A percentile compares a stretch with the other conserved stretches of the same genome.
Conservation (phyloP, 306 rosid species). For the Cicer chorassanicum region DNA sequence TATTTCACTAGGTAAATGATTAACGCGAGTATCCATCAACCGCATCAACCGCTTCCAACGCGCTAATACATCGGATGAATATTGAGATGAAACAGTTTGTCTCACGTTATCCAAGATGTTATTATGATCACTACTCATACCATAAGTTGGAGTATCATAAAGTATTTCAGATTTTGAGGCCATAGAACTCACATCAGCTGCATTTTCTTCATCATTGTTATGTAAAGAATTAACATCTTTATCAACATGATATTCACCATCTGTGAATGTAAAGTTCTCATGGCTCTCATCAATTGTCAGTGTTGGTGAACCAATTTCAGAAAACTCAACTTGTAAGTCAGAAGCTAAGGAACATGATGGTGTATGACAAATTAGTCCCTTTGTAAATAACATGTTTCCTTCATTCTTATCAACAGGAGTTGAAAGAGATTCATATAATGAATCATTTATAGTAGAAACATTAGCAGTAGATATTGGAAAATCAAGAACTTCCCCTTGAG, state of each 20-base stretch:
- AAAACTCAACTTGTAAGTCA: constrained; percentile 89
- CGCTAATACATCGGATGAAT: constrained; percentile 45
- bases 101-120: constrained; percentile 42
- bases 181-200: constrained; percentile 50
- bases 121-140: constrained; percentile 18
- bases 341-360: constrained; percentile 77
- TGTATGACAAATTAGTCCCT: constrained; percentile 48
- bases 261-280: constrained; percentile 10
- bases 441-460: constrained; percentile 49
- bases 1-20: constrained; percentile 34
- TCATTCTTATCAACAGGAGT: constrained; percentile 45
- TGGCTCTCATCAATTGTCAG: constrained; percentile 56
- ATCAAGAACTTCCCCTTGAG: constrained; percentile 26
- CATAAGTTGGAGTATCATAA: constrained; percentile 46
- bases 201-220: constrained; percentile 52
- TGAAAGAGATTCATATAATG: constrained; percentile 57
- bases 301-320: constrained; percentile 81
- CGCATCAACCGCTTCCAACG: constrained; percentile 46
- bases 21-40: constrained; percentile 41
- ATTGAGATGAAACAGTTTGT: constrained; percentile 37
- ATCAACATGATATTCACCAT: too few relatives aligned
- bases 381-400: constrained; percentile 32
- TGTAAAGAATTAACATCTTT: neutral
- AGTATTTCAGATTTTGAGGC: constrained; percentile 44
- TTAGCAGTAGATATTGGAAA: constrained; percentile 44